Base-by-base conservation (phyloP, 2,329 filamentous ascomycete species). In the Monosporascus cannonballus region DNA sequence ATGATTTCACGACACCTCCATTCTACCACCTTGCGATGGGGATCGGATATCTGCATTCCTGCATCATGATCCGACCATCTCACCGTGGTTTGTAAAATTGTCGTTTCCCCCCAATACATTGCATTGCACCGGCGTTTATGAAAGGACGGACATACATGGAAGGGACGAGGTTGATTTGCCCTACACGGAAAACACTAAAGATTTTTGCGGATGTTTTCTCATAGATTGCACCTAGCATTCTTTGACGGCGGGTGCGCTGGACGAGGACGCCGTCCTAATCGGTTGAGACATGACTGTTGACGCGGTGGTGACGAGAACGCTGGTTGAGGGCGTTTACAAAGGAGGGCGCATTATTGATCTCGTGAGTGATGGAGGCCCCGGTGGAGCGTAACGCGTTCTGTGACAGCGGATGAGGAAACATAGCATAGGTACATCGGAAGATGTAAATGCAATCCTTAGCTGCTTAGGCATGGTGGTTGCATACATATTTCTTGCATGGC, bases 51-150 rank as follows among this genome's bases (percentile, higher is more conserved):
- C n/a, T 54, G 34, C 38, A 30, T 49, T 48, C 59, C 52, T 56
- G 53, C 51, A 45, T 15, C n/a, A 50, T 45, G 39, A 6, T 34
- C 18, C 17, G n/a, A 9, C 2, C 11, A 42, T 30, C 30, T 22
- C 39, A 22, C 18, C 47, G 51, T 55, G 59, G 51, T 47, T 47
- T 68, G 66, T 67, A 67, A 58, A 59, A 66, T 67, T 64, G 59
- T 54, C 56, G 57, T 64, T 62, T 59, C 52, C 49, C 54, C 51
- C 25, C 5, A 20, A 46, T 11, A 59, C 59, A 61, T 63, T 75
- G 79, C 79, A 81, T 82, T 78, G 79, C 79, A 81, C 63, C 69
- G 79, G 79, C 79, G 79, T 83, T 81, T 50, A 57, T 63, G 63
- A 62, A 61, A 61, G 63, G 62, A 47, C 53, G 63, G 58, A 53